Evolutionary conservation across 1,284 basidiomycete genomes (phyloP), one percentile per base, ranked within the genome.

Genomic region (Ustilago curta): DNA sequence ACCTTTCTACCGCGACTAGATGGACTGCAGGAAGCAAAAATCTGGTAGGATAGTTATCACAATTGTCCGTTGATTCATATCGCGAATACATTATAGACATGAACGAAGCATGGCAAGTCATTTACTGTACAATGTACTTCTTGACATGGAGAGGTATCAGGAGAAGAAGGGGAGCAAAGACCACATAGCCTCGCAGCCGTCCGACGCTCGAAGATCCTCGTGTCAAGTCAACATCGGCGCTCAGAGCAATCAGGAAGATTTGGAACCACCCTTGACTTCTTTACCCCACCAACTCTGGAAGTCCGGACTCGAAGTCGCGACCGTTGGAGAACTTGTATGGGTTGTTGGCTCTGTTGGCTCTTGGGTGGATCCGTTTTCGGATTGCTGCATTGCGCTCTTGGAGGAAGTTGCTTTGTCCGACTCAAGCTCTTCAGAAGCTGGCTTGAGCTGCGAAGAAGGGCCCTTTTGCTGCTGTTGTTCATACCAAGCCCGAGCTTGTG

Each of bases 401-500:
- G 31, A 9, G 18, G 23, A 12, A 9, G 35, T 16, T 5, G 37
- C 6, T 16, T 23, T 25, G 6, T 50, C 55, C 14, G 14, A 3
- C 18, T 62, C 57, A 8, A 42, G 11, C 5, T 35, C 40, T 7
- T 31, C 43, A 2, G 59, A 44, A 9, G 50, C 4, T 3, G 40
- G 27, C 37, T 61, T 57, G n/a, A 44, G 9, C 2, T 37, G 35
- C 14, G 48, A 21, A 18, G 61, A 40, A 2, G 68, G 40, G 23
- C 19, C 29, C 19, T 51, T 48, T 12, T 58, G 45, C 55, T 60
- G 54, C 3, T 56, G 62, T 29, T 54, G 53, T 27, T 61, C 63
- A 51, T 66, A 66, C 71, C 71, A 74, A 9, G 71, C 57, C 45
- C 68, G 44, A 29, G 80, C 79, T 55, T 80, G 76, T 23, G 70